Base-by-base conservation (phyloP, 2,329 filamentous ascomycete genomes). In the Teratosphaeria viscida region DNA sequence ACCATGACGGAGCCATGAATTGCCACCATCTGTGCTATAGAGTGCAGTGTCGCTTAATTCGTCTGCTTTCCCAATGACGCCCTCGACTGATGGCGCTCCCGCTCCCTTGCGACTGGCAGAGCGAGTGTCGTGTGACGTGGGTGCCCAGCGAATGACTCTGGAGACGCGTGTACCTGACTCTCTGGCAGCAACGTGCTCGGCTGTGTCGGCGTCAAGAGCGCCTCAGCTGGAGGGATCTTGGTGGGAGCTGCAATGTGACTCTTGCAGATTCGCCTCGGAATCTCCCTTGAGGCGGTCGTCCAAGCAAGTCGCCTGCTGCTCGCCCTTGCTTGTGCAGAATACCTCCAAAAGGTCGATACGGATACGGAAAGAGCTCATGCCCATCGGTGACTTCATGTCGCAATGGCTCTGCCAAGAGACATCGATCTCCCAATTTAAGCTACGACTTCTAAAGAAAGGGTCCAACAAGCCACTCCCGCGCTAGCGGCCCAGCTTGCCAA, bases 1-100 rank as follows among this genome's bases (percentile, higher is more conserved):
- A 67, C 70, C 70, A 72, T 47, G 67, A 66, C 60, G 70, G 64
- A 63, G 70, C 67, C 70, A 71, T 72, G 8, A n/a, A 23, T 19
- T 10, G 43, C 43, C 43, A 49, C 43, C 43, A 49, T 49, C 43
- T 19, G 43, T 49, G 43, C 43, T 49, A 23, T 32, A 32, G 5
- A 5, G 5, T 49, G 7, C 16, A 23, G 43, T 49, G 10, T 23
- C n/a, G 8, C 43, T n/a, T 23, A 23, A 7, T 3, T 49, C 43
- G 43, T 49, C n/a, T 49, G 43, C n/a, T 49, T 16, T 49, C n/a
- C 19, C 43, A 23, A 49, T 26, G 43, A 49, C n/a, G 19, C 16
- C 19, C 19, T 23, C 43, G 16, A 49, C 23, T 49, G 43, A 49
- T 49, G 43, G 8, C 16, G 43, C 43, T 49, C n/a, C 43, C 43